Evolutionary conservation across 139 green algal genomes (phyloP), one percentile per base, ranked within the genome.

Genomic region (Micractinium conductrix): DNA sequence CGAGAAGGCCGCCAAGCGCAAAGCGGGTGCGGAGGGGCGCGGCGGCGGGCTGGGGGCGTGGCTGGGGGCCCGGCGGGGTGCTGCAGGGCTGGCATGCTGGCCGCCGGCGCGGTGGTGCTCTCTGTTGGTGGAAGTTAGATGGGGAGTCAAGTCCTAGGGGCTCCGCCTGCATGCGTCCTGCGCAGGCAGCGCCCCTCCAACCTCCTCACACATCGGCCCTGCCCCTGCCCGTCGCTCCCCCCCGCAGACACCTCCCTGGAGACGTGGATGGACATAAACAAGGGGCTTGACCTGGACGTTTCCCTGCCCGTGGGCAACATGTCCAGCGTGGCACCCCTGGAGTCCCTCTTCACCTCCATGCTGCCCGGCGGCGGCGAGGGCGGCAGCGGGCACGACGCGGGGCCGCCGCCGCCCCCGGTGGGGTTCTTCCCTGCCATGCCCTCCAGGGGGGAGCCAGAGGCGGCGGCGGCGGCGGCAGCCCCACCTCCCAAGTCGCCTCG

Each of bases 241-340:
- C 10, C 37, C 45, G 53, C 81, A 86, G 86, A 89, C 74, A 85
- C 86, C 50, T 87, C 80, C 35, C 72, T 89, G 42, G 86, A 89
- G 35, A 80, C 73, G 33, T 89, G 86, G 86, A 86, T 89, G 80
- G 80, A 78, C 19, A 89, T 87, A 73, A 78, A 84, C 78, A 86
- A 86, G 72, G 78, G 50, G 17, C 72, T 89, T 17, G 86, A 89
- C 12, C 8, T 81, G 38, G 85, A 89, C 30, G 28, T 86, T 19
- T 74, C 76, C 22, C 58, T 89, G 16, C 86, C 86, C 10, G 79
- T n/a, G n/a, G n/a, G n/a, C n/a, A n/a, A n/a, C n/a, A n/a, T n/a
- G n/a, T 26, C 28, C 53, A 80, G 16, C 35, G 55, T 44, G 33
- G 58, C 68, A 6, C 81, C 74, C 33, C 70, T 86, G 6, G 74